Base-by-base conservation (phyloP, 2,329 filamentous ascomycete genomes). In the Colletotrichum agaves region DNA sequence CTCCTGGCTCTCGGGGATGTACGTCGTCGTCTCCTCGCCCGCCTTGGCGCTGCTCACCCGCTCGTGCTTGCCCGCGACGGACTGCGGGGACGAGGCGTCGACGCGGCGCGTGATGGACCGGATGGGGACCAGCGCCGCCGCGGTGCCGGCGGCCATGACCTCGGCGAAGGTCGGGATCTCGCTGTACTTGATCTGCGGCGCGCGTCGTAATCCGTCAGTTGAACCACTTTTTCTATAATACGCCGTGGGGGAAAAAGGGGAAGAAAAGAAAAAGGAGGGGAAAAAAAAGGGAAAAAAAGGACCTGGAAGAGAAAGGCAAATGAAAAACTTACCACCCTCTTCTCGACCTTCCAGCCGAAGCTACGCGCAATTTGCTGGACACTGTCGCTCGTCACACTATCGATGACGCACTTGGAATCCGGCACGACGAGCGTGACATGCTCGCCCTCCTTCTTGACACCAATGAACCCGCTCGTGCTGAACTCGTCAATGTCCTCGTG, bases 401-500 rank as follows among this genome's bases (percentile, higher is more conserved):
- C 89, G 76, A 98, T 98, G 44, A 97, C 93, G 74, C 90, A 94
- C 75, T 89, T 90, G 74, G 92, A 95, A 78, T 97, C 92, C 0
- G 95, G 94, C n/a, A 96, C 90, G 5, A 96, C 90, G 3, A 98
- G 82, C 7, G 91, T 95, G 11, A 91, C 83, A 33, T 86, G 80
- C 4, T 83, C 81, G 31, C 75, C 78, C 3, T 84, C 83, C 62
- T 85, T 85, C 72, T 87, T 84, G 5, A 93, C 91, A 3, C 94
- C 96, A 71, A 98, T 91, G 78, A 99, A 98, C 1, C 93, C 95
- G 70, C 91, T 94, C 0, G 96, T 98, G 72, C 92, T 96, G 77
- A 98, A 99, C 84, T 99, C 95, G 75, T 99, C 95, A 70, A 99
- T 88, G 78, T 97, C 93, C 67, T 88, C 91, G 73, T 94, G 88